phyloP scores from a whole-genome alignment of 257 asterid genomes.

The Plantago major region DNA sequence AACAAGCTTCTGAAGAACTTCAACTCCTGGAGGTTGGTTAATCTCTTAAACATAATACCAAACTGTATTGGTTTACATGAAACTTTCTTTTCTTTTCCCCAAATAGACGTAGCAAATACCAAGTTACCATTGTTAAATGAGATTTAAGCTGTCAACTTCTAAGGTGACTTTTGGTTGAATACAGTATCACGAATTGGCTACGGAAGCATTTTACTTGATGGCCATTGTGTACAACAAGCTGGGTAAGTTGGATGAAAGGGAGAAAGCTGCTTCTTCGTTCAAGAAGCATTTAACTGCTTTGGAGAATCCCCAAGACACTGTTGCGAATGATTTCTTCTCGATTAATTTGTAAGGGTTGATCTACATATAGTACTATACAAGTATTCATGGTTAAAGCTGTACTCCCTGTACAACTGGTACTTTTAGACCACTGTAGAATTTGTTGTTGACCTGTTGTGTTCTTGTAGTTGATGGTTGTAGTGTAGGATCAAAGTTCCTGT shows the following conservation, averaged over 20 bases:
- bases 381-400: background rate
- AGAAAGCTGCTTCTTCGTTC: constrained; percentile 74
- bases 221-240: constrained; percentile 69
- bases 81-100: constrained; percentile 3
- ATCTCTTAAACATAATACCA: constrained; percentile 6
- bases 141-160: background rate
- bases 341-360: constrained; percentile 12
- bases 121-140: background rate
- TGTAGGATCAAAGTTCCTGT: too few relatives aligned
- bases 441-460: too few relatives aligned
- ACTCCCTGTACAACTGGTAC: too few relatives aligned
- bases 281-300: constrained; percentile 62
- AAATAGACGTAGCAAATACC: too few relatives aligned
- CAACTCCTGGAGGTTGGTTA: constrained; percentile 75
- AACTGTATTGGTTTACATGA: background rate
- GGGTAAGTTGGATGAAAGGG: constrained; percentile 67
- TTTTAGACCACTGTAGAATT: too few relatives aligned
- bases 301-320: constrained; percentile 46
- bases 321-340: constrained; percentile 30
- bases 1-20: constrained; percentile 86
- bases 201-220: constrained; percentile 87
- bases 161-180: constrained; percentile 12
- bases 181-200: constrained; percentile 87
- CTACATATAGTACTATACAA: background rate
- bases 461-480: too few relatives aligned